These are phyloP conservation scores for Cryptosporidium sp. DNA, from an alignment of 169 alveolate species.

Conservation along the genomic window DNA sequence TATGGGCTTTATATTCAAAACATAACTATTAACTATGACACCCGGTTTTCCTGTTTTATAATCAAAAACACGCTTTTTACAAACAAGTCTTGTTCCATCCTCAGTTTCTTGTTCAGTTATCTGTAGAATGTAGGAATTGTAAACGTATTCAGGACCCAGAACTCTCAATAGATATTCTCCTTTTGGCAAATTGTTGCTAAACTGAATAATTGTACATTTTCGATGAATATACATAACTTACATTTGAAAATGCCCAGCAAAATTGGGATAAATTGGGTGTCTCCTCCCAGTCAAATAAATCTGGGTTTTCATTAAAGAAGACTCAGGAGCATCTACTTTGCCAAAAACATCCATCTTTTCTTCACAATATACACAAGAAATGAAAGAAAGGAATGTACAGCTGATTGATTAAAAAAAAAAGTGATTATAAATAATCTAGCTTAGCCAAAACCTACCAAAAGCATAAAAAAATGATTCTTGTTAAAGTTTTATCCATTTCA, in stretches of 20 bases:
- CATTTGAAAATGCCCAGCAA: constrained; percentile 32
- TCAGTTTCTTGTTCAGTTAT: constrained; percentile 7
- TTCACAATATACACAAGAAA: not conserved
- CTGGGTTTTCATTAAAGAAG: constrained; percentile 18
- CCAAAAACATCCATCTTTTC: constrained; percentile 32
- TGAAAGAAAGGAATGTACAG: not conserved
- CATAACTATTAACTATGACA: not conserved
- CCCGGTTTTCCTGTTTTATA: constrained; percentile 4
- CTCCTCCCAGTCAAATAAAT: constrained; percentile 25
- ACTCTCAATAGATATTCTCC: constrained; percentile 53
- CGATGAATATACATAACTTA: not conserved
- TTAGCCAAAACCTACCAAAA: not conserved
- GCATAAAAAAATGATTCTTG: not conserved
- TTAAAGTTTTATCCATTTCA: not conserved
- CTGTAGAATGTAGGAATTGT: constrained; percentile 8
- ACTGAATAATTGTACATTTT: not conserved
- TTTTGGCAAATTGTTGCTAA: constrained; percentile 11
- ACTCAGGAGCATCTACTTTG: constrained; percentile 21
- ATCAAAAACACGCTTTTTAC: constrained; percentile 20
- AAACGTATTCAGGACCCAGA: constrained; percentile 10
- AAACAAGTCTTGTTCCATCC: constrained; percentile 22
- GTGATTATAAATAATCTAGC: not conserved
- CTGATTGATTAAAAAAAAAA: not conserved
- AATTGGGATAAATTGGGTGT: constrained; percentile 27
- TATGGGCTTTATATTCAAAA: constrained; percentile 31